These are phyloP conservation scores for Stephania yunnanensis DNA, from an alignment of 164 flowering plant genomes.

Conservation along the genomic window DNA sequence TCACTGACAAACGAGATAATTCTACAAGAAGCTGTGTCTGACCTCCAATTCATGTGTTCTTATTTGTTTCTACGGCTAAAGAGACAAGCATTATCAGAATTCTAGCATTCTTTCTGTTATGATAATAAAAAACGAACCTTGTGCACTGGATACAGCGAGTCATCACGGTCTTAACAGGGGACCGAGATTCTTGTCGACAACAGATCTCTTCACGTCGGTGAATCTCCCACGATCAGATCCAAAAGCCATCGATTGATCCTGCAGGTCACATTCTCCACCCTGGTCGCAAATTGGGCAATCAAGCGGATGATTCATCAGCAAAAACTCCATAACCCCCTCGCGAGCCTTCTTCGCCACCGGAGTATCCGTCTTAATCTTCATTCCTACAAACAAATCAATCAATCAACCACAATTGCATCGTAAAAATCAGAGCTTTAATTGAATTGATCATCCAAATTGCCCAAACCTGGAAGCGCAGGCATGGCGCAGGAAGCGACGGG, in stretches of 20 bases:
- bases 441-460: not conserved
- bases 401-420: not conserved
- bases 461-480: constrained; percentile 96
- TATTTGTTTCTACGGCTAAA: not conserved
- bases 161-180: constrained; percentile 99
- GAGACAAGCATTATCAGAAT: not conserved
- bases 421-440: too few species aligned
- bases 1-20: too few species aligned
- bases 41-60: too few species aligned
- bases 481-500: constrained; percentile 99
- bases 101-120: too few species aligned
- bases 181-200: constrained; percentile 96
- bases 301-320: constrained; percentile 96
- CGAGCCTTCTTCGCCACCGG: constrained; percentile 95
- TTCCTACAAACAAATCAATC: constrained; percentile 39
- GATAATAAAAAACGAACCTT: constrained; percentile 38
- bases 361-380: constrained; percentile 97
- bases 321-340: constrained; percentile 99
- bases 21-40: too few species aligned
- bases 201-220: constrained; percentile 94
- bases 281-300: constrained; percentile 99
- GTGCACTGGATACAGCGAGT: constrained; percentile 99
- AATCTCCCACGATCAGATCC: constrained; percentile 99
- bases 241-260: constrained; percentile 99
- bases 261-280: constrained; percentile 99